Base-by-base conservation (phyloP, 176 grass and related monocot species). In the Elymus sibiricus region DNA sequence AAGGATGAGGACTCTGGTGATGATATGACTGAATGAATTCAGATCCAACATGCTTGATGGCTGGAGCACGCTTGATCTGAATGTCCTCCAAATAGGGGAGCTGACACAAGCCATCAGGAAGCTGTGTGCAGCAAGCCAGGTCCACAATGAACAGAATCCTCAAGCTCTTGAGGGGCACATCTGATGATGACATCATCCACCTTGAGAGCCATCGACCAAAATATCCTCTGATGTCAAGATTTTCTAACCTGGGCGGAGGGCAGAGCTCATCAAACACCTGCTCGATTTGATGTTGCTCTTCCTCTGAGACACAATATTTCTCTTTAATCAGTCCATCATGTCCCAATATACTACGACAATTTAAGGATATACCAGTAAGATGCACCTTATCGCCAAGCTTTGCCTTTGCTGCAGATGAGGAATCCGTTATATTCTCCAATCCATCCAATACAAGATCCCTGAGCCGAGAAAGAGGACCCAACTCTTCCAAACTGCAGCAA, bases 81-180 rank as follows among this genome's bases (percentile, higher is more conserved):
- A 49, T 5, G 46, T 5, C 15, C 46, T 49, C 46, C 14, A 49
- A 49, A 49, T 16, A 49, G 0, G 14, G 46, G 46, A 49, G 46
- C 46, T 49, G 46, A 16, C 14, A 49, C 5, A 49, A 16, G 1
- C 46, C 46, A 49, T 49, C 14, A 49, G 46, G 46, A 49, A 49
- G 46, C 0, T 15, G 1, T 49, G 4, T 49, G 46, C 46, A 49
- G 5, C 1, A 46, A 14, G 43, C 12, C 1, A 46, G 43, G 11
- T 15, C 13, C 0, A 0, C 0, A 15, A 47, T 47, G 4, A 47
- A 47, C 0, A 47, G 0, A 15, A 15, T 5, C 44, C 13, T 47
- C 13, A 47, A 47, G 44, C 13, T 47, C 13, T 47, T 47, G 44
- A 47, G 13, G 44, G 44, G 44, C 43, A 44, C 0, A 47, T 0